Evolutionary conservation across 305 asterid genomes (phyloP).

Genomic region (Fraxinus albicans): DNA sequence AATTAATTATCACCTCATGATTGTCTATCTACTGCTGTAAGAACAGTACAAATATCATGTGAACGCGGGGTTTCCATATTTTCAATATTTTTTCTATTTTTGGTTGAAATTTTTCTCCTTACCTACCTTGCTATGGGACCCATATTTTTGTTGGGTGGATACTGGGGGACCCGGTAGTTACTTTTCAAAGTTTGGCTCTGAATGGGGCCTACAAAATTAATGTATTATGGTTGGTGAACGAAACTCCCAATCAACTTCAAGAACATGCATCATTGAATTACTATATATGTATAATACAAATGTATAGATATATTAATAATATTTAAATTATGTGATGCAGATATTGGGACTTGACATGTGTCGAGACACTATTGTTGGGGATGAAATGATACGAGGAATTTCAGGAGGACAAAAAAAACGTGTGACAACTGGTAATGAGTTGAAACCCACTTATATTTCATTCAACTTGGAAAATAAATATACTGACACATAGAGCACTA

Average conservation of each 20-base stretch:
- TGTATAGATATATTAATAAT: neutral
- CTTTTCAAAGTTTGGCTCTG: neutral
- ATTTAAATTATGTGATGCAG: constrained; percentile 29
- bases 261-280: neutral
- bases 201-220: neutral
- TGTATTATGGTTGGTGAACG: neutral
- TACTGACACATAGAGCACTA: neutral
- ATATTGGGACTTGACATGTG: constrained; percentile 63
- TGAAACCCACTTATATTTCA: neutral
- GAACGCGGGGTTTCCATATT: neutral
- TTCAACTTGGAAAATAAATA: neutral
- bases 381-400: constrained; percentile 66
- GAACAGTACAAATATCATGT: neutral
- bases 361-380: constrained; percentile 60
- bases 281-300: neutral
- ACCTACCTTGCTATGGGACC: neutral
- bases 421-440: constrained; percentile 54
- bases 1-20: neutral
- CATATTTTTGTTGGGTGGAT: neutral
- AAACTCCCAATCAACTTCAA: constrained; percentile 3
- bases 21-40: neutral
- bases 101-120: neutral
- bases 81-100: neutral
- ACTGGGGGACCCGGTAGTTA: neutral
- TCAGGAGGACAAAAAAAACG: constrained; percentile 70